Conservation (phyloP, 2,329 filamentous ascomycete species). For the Leptographium lundbergii region DNA sequence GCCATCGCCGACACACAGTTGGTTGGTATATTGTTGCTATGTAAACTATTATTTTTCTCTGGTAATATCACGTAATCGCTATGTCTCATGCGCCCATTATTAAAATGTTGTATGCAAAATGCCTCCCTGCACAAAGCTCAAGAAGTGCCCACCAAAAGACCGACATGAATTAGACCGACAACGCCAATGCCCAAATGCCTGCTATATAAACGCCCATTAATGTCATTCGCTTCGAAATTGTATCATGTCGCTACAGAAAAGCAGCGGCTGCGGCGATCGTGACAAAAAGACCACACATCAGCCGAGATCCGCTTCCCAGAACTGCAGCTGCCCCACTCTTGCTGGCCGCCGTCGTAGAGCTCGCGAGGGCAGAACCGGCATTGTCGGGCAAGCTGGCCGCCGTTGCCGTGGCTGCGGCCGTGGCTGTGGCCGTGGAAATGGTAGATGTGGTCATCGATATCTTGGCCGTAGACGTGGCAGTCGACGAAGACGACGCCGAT, state of each 20-base stretch:
- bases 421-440: neutral
- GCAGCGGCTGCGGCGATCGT: neutral
- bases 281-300: neutral
- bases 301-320: neutral
- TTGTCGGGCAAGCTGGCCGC: neutral
- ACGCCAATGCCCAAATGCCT: neutral
- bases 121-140: neutral
- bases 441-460: neutral
- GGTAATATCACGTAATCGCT: neutral
- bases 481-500: neutral
- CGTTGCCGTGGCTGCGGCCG: neutral
- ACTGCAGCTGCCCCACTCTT: neutral
- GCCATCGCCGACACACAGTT: neutral
- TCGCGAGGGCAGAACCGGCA: neutral
- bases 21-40: neutral
- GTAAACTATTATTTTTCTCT: neutral
- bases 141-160: neutral
- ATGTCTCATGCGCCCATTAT: neutral
- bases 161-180: neutral
- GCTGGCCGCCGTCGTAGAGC: neutral
- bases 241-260: neutral
- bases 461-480: neutral
- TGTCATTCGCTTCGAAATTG: neutral
- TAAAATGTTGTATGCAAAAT: neutral
- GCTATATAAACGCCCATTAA: neutral